These are phyloP conservation scores for Bacterosira constricta DNA, from an alignment of 108 stramenopile genomes.

Conservation along the genomic window DNA sequence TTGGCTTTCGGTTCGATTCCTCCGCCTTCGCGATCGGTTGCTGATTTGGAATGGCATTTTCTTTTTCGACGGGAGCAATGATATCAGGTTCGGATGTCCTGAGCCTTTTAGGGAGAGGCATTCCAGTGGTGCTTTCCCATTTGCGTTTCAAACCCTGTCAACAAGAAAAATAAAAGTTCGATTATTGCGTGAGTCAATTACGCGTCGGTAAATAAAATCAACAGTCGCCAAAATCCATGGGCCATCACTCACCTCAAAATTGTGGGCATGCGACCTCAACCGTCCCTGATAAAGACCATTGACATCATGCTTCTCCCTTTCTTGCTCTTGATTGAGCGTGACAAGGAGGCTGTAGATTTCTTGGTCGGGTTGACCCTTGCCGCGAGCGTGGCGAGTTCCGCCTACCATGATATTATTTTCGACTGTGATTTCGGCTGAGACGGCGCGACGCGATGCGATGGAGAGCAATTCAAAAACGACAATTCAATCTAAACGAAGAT, in stretches of 20 bases:
- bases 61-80: neutral
- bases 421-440: neutral
- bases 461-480: neutral
- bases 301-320: conserved; percentile 10
- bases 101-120: conserved; percentile 35
- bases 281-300: conserved; percentile 18
- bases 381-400: neutral
- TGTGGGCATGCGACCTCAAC: conserved; percentile 12
- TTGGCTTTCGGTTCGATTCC: neutral
- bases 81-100: conserved; percentile 4
- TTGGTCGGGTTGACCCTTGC: conserved; percentile 13
- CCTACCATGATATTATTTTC: neutral
- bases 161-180: neutral
- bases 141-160: conserved; percentile 40
- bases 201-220: neutral
- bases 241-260: conserved; percentile 36
- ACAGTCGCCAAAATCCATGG: neutral
- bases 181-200: neutral
- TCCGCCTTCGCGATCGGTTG: neutral
- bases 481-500: no score
- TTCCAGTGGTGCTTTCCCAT: conserved; percentile 36
- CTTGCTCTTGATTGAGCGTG: conserved; percentile 13
- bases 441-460: no score
- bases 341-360: conserved; percentile 10
- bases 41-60: neutral